phyloP scores from a whole-genome alignment of 352 stramenopile species.

The Peronospora destructor region DNA sequence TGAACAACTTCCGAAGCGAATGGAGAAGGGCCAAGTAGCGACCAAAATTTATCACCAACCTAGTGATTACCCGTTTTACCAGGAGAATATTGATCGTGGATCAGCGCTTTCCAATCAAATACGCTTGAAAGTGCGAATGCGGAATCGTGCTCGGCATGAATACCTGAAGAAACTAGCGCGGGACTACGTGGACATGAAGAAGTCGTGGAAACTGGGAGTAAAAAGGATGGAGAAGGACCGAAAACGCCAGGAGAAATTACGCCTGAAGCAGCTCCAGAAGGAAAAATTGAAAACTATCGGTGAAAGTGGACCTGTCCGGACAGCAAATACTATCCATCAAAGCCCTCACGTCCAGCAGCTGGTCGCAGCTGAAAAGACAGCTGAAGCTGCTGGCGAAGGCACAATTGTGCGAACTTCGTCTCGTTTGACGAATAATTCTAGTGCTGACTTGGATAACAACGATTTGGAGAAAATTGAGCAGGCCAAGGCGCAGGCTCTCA shows the following conservation, averaged over 20 bases:
- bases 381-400: conserved; percentile 20
- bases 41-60: conserved; percentile 68
- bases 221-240: conserved; percentile 85
- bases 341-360: conserved; percentile 36
- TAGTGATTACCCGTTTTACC: conserved; percentile 71
- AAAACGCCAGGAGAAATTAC: conserved; percentile 78
- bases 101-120: conserved; percentile 44
- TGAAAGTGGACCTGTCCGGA: conserved; percentile 26
- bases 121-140: conserved; percentile 49
- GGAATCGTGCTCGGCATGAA: conserved; percentile 62
- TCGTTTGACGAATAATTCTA: conserved; percentile 83
- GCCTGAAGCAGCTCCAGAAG: conserved; percentile 66
- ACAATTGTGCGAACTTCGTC: conserved; percentile 69
- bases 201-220: conserved; percentile 73
- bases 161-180: conserved; percentile 61
- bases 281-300: conserved; percentile 24
- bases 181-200: conserved; percentile 79
- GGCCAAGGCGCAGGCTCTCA: conserved; percentile 58
- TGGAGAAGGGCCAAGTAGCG: conserved; percentile 35
- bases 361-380: conserved; percentile 31
- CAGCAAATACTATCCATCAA: conserved; percentile 34
- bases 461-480: conserved; percentile 82
- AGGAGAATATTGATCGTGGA: conserved; percentile 55
- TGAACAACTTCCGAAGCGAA: conserved; percentile 45
- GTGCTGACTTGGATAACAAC: conserved; percentile 56